A percentile compares a stretch with the other conserved stretches of the same genome.
These are phyloP conservation scores for Malania oleifera DNA, from an alignment of 164 flowering plant species.

Conservation along the genomic window DNA sequence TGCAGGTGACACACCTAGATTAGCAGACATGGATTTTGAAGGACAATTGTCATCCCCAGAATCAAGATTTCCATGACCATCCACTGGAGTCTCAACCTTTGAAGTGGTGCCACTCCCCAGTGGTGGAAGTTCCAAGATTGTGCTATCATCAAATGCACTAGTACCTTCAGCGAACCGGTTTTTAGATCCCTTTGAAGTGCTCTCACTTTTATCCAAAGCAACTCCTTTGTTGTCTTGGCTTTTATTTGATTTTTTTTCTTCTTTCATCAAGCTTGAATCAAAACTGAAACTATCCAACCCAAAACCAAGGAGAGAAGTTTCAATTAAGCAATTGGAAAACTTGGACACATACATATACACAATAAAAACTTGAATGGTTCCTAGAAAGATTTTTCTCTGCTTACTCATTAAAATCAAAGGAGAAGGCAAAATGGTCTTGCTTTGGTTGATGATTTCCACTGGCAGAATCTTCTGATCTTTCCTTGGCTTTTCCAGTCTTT, in stretches of 20 bases:
- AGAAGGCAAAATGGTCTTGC: constrained; percentile 43
- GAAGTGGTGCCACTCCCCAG: constrained; percentile 19
- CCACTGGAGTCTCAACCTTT: constrained; percentile 16
- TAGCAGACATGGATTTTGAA: constrained; percentile 18
- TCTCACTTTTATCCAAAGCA: constrained; percentile 14
- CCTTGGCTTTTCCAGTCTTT: constrained; percentile 43
- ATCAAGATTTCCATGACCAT: constrained; percentile 12
- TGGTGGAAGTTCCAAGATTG: constrained; percentile 15
- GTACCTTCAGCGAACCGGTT: constrained; percentile 12
- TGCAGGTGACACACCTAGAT: constrained; percentile 12
- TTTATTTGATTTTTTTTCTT: constrained; percentile 29
- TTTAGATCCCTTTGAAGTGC: constrained; percentile 21
- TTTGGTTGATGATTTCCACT: constrained; percentile 36
- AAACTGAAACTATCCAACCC: constrained; percentile 61
- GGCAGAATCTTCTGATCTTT: constrained; percentile 35
- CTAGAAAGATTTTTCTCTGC: constrained; percentile 10
- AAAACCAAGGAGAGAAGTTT: constrained; percentile 13
- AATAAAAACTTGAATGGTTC: constrained; percentile 1
- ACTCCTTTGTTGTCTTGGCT: constrained; percentile 16
- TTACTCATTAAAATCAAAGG: constrained; percentile 78
- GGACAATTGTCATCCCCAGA: constrained; percentile 18
- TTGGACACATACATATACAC: background rate
- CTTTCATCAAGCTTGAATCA: constrained; percentile 35
- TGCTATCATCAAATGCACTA: constrained; percentile 19
- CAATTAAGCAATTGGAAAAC: background rate